Evolutionary conservation across 2,329 filamentous ascomycete species (phyloP), one percentile per base, ranked within the genome.

Genomic region (Cercospora sp.): DNA sequence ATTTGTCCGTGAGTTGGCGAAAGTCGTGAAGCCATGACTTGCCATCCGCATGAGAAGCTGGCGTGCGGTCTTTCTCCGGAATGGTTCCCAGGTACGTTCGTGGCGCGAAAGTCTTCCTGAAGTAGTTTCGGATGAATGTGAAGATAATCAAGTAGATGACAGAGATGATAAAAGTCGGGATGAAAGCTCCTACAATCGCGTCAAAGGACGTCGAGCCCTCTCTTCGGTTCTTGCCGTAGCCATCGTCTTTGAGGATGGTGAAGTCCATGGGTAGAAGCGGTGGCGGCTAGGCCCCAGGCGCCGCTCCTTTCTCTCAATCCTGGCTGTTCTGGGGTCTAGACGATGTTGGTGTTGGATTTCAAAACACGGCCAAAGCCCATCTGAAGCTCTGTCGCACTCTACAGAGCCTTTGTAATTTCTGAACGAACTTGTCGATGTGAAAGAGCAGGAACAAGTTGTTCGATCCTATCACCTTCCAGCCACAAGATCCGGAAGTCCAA

Each of bases 21-120:
- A 83, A 83, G 65, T 82, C 80, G 6, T 77, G 79, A 62, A 88
- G 81, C 86, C 86, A 88, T 55, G 72, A 73, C 30, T 63, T 65
- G 12, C 75, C 74, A 16, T 70, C 65, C 1, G 73, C 70, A 18
- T 69, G 68, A 16, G 72, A 72, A 3, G 71, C 68, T 18, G 76
- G 76, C 7, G 77, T 78, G 7, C 76, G 71, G 61, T 78, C 70
- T 67, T 78, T 77, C 61, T 76, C 74, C 2, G 75, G 73, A 10
- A 78, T 73, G 3, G 75, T 76, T 6, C 74, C 76, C 9, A 78
- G 69, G 66, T 77, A 78, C 2, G 75, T 78, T 26, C 77, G 71
- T 9, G 77, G 77, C 9, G 76, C 75, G 67, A 78, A 78, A 49
- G 77, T 70, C 65, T 76, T 77, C 16, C 72, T 67, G 68, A 76